Conservation (phyloP, 2,329 filamentous ascomycete species). For the Fusarium chuoi region DNA sequence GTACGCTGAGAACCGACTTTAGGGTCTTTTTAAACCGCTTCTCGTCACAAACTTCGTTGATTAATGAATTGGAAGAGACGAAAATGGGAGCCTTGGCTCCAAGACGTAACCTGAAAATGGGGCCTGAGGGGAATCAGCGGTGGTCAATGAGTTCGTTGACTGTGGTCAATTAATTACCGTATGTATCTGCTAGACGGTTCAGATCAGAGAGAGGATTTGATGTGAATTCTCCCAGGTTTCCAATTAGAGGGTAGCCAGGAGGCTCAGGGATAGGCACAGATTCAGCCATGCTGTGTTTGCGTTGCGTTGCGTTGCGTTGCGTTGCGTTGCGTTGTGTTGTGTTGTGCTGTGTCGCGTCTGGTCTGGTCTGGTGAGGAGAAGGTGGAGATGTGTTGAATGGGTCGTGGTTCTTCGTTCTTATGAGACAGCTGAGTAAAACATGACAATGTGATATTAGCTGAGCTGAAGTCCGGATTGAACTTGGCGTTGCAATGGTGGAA, state of each 20-base stretch:
- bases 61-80: conserved; percentile 62
- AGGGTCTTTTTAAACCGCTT: conserved; percentile 71
- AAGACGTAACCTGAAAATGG: conserved; percentile 37
- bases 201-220: conserved; percentile 66
- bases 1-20: conserved; percentile 56
- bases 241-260: conserved; percentile 70
- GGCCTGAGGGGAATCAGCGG: conserved; percentile 23
- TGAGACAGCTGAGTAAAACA: not conserved
- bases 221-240: conserved; percentile 73
- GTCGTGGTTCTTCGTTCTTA: not conserved
- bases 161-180: conserved; percentile 59
- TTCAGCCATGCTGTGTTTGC: conserved; percentile 45
- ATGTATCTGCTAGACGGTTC: conserved; percentile 68
- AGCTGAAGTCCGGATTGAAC: not conserved
- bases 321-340: not conserved
- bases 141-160: not conserved
- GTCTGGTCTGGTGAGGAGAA: not conserved
- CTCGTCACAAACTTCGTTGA: conserved; percentile 74
- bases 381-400: not conserved
- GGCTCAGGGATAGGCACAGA: conserved; percentile 69
- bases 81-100: conserved; percentile 51
- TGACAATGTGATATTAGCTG: conserved; percentile 3
- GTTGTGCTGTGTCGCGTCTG: not conserved
- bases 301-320: not conserved
- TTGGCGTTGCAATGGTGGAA: conserved; percentile 14